phyloP scores from a whole-genome alignment of 2,329 filamentous ascomycete species.

The Alternaria gansuensis region DNA sequence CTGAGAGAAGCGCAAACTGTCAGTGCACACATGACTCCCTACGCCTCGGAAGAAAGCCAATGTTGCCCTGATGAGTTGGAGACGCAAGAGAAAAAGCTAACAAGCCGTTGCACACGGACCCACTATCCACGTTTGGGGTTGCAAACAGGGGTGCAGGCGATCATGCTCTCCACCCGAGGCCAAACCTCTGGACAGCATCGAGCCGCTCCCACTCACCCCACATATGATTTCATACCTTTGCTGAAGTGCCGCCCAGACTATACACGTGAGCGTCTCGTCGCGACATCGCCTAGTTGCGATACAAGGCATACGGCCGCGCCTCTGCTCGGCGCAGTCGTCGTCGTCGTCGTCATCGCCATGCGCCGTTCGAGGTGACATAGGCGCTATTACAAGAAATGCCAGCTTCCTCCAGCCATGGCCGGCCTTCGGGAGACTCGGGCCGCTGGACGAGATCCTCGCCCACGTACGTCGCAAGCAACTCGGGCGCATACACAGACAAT shows the following conservation, averaged over 20 bases:
- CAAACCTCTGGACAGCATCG: constrained; percentile 2
- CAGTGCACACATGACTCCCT: neutral
- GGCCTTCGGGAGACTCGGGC: constrained; percentile 46
- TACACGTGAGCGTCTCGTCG: constrained; percentile 4
- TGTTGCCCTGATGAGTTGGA: neutral
- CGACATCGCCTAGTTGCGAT: constrained; percentile 10
- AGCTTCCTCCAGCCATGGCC: constrained; percentile 46
- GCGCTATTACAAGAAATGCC: constrained; percentile 40
- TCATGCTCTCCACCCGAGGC: constrained; percentile 7
- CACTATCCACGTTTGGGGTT: constrained; percentile 1
- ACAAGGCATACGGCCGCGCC: constrained; percentile 7
- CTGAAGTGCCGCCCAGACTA: neutral
- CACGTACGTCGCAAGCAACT: constrained; percentile 44
- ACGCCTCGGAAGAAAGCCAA: neutral
- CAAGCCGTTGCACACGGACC: constrained; percentile 11
- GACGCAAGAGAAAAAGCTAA: neutral
- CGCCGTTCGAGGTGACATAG: constrained; percentile 37
- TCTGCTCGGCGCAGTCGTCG: constrained; percentile 27
- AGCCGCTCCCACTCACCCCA: constrained; percentile 13
- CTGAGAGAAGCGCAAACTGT: neutral
- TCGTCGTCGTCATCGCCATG: constrained; percentile 36
- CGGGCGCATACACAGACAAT: constrained; percentile 36
- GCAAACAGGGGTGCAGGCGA: constrained; percentile 17
- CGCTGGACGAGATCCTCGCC: constrained; percentile 46
- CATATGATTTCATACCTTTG: constrained; percentile 13